Evolutionary conservation across 371 early-diverging fungal species (phyloP), one percentile per base, ranked within the genome.

Genomic region (Mortierella sp.): DNA sequence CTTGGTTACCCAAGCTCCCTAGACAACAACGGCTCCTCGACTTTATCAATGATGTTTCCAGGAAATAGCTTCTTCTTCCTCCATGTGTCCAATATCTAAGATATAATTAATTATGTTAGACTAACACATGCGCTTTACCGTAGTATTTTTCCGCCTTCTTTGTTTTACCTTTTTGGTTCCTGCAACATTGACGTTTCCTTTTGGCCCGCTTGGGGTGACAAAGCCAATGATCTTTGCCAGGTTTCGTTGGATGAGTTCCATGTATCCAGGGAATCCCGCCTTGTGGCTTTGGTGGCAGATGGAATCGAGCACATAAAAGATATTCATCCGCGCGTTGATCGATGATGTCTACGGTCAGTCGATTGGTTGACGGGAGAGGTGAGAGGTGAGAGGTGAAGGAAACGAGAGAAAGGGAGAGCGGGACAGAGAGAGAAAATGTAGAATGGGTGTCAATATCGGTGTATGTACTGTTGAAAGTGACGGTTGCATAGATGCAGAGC

Each of bases 291-390:
- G 81, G 8, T 83, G 81, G 49, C 89, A 87, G 32, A 93, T 86
- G 39, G 90, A 84, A 71, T 93, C 92, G 48, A 93, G 69, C 2
- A 91, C 87, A 64, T 90, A 90, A n/a, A 93, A 80, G 12, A 93
- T 83, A 81, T 91, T 92, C 72, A 91, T 79, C 27, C 90, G 84
- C 23, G 89, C 83, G 71, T 86, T 86, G 70, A 87, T 76, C 19
- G 88, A 84, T 62, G 86, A 80, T 79, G 87, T 83, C 54, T 69
- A 60, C 39, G 34, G 47, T 7, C 26, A 47, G 19, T 34, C 14
- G 39, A 14, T 49, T 49, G 50, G 50, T 15, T 23, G 21, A 43
- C 11, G 39, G 23, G 23, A 27, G 34, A 47, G 27, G 11, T 26
- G 30, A 23, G 8, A 9, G 26, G 23, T 32, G 14, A 2, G 44